phyloP scores from a whole-genome alignment of 345 rosid species.

The Alliaria petiolata region DNA sequence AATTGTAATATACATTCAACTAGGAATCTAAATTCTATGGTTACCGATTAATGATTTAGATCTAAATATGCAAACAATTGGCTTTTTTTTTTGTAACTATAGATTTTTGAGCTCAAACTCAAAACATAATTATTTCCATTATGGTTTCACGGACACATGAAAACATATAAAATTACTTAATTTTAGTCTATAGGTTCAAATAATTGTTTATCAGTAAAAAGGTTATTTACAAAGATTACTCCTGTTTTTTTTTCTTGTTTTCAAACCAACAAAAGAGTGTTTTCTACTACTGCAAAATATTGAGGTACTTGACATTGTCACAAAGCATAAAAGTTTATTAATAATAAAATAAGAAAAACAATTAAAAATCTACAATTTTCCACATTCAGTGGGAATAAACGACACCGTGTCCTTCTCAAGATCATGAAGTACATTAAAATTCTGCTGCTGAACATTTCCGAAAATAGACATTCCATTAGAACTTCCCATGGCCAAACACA shows the following conservation, averaged over 20 bases:
- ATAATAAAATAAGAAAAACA: slow-evolving; percentile 5
- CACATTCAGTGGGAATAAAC: slow-evolving; percentile 63
- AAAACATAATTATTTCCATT: background rate
- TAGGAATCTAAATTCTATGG: no score
- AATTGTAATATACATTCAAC: no score
- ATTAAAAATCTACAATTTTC: slow-evolving; percentile 37
- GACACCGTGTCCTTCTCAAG: slow-evolving; percentile 64
- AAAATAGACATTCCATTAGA: slow-evolving; percentile 85
- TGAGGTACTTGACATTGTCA: background rate
- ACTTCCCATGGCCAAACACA: slow-evolving; percentile 87
- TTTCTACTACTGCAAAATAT: background rate
- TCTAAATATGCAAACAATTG: no score
- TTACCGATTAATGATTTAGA: background rate
- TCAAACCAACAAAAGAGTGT: no score
- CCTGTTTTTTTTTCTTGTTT: no score
- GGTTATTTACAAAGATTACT: no score
- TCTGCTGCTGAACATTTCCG: slow-evolving; percentile 93
- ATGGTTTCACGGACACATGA: background rate
- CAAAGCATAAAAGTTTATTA: background rate
- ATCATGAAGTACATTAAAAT: slow-evolving; percentile 67
- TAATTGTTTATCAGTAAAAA: background rate
- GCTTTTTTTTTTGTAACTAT: no score
- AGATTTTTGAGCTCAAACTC: background rate
- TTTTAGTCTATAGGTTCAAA: background rate
- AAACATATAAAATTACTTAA: background rate